Base-by-base conservation (phyloP, 305 asterid genomes). In the Solanum aculeatissimum region DNA sequence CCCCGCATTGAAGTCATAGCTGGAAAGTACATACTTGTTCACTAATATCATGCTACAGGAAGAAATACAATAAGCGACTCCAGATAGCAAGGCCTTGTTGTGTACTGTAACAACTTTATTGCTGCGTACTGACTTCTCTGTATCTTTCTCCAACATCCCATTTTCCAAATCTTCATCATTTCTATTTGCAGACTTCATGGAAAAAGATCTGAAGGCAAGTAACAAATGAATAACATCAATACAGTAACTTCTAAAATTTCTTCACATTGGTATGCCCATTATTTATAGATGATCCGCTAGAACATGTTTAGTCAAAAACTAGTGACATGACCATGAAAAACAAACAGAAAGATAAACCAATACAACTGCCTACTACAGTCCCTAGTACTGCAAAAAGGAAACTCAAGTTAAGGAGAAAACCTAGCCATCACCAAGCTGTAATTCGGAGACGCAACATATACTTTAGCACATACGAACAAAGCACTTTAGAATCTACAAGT, bases 31-130 rank as follows among this genome's bases (percentile, higher is more conserved):
- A 89, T 87, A 95, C 90, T 95, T 96, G 92, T 96, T 96, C 86
- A 93, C 97, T 85, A 96, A 88, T 88, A 96, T 96, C 99, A 96
- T 96, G 86, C 98, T 84, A 86, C 97, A 93, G 27, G 99, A 96
- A 84, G 98, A 94, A 71, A 96, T 83, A 88, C 99, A 96, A 89
- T 94, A 96, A 15, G 97, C 91, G 6, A 94, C 83, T 62, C 99
- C 98, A 54, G 99, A 93, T 84, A 96, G 81, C 75, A 96, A 90
- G 66, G 97, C 98, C 88, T 91, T 92, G 80, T 96, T 90, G 80
- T 85, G 92, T 78, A 90, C 60, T 63, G 89, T 63, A 81, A 89
- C 85, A 83, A 83, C 86, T 87, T 81, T 84, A 86, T 85, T 90
- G 86, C 83, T 91, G 84, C 89, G 87, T 60, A 85, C 63, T 12